Percentiles rank a stretch among this genome's conserved stretches.
These are phyloP conservation scores for Phytophthora tentaculata DNA, from an alignment of 352 stramenopile species.

Conservation along the genomic window DNA sequence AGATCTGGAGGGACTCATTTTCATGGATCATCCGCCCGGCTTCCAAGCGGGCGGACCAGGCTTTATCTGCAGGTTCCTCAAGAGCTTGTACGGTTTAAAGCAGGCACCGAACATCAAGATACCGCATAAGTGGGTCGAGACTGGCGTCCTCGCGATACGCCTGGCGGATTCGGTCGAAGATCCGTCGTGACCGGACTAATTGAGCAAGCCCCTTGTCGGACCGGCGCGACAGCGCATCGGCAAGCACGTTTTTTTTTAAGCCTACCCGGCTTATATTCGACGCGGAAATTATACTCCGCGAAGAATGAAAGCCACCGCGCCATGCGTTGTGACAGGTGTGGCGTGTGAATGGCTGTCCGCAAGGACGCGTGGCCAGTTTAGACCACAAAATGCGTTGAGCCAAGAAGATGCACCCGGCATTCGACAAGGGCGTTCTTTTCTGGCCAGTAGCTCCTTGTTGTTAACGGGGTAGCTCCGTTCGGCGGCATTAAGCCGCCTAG, in stretches of 20 bases:
- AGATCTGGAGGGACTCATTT: constrained; percentile 5
- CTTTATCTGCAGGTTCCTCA: constrained; percentile 3
- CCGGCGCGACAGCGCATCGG: neutral
- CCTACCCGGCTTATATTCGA: no score
- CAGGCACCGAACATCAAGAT: constrained; percentile 12
- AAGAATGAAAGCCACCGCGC: no score
- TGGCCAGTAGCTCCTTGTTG: no score
- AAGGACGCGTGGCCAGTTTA: no score
- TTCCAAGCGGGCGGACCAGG: neutral
- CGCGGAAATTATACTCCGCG: no score
- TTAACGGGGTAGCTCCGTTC: no score
- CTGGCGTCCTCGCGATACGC: neutral
- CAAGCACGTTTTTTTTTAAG: neutral
- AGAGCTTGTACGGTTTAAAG: constrained; percentile 14
- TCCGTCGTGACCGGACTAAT: neutral
- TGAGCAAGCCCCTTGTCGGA: neutral
- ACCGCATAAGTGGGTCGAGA: neutral
- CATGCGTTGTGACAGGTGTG: no score
- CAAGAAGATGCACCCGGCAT: no score
- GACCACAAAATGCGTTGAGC: no score
- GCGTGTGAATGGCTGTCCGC: no score
- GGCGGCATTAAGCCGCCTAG: no score
- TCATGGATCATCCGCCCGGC: constrained; percentile 18
- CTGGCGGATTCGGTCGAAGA: neutral
- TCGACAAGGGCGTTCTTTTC: no score